Percentiles rank a stretch among this genome's conserved stretches.
phyloP scores from a whole-genome alignment of 306 rosid genomes.

The Gastrolobium villosum region DNA sequence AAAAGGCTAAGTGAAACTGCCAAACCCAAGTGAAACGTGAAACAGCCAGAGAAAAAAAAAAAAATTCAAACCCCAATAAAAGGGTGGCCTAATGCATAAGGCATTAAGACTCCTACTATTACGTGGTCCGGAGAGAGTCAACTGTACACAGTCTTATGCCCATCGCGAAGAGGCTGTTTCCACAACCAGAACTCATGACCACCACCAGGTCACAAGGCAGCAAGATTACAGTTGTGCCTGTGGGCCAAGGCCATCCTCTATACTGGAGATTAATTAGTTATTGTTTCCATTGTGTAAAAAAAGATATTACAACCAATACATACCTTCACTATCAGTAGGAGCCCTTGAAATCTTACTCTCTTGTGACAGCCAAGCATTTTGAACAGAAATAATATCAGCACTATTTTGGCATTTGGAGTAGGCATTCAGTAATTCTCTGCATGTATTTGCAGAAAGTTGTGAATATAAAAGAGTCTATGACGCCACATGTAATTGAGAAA shows the following conservation, averaged over 20 bases:
- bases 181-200: background rate
- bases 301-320: background rate
- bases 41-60: conserved; percentile 1
- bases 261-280: conserved; percentile 25
- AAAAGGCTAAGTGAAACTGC: background rate
- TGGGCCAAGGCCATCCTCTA: background rate
- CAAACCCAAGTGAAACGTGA: background rate
- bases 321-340: conserved; percentile 71
- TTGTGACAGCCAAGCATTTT: conserved; percentile 89
- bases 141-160: background rate
- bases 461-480: conserved; percentile 6
- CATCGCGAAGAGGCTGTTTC: conserved; percentile 12
- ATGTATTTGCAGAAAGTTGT: conserved; percentile 22
- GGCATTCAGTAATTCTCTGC: conserved; percentile 90
- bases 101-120: background rate
- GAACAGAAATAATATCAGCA: conserved; percentile 77
- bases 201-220: background rate
- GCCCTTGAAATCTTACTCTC: conserved; percentile 64
- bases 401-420: conserved; percentile 87
- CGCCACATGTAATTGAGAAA: conserved; percentile 17
- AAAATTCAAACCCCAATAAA: background rate
- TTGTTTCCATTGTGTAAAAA: background rate
- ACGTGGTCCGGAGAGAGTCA: background rate
- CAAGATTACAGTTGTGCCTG: background rate
- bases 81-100: background rate